These are phyloP conservation scores for Trichosporon coremiiforme DNA, from an alignment of 1,284 basidiomycete genomes.

Conservation along the genomic window DNA sequence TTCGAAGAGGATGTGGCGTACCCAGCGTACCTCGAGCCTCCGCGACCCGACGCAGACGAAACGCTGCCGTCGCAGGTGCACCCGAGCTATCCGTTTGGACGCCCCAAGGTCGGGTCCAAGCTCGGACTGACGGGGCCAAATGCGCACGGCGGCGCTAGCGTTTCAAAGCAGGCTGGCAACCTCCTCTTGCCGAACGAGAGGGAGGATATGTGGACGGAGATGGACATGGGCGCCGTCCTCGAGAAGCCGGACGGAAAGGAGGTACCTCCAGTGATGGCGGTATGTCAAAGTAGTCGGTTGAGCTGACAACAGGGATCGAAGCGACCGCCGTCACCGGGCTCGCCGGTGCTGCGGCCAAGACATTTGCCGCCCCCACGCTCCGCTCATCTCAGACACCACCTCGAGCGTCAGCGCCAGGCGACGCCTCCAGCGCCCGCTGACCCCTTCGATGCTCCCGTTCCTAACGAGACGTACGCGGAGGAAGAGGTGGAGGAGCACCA, in stretches of 20 bases:
- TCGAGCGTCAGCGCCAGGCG: slow-evolving; percentile 41
- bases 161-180: slow-evolving; percentile 35
- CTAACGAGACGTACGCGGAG: slow-evolving; percentile 50
- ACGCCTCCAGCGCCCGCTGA: slow-evolving; percentile 36
- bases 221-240: slow-evolving; percentile 39
- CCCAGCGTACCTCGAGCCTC: slow-evolving; percentile 39
- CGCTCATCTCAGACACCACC: slow-evolving; percentile 42
- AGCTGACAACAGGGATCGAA: slow-evolving; percentile 46
- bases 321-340: slow-evolving; percentile 50
- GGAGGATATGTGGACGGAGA: slow-evolving; percentile 43
- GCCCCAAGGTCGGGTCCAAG: slow-evolving; percentile 28
- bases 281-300: slow-evolving; percentile 33
- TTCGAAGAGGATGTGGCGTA: slow-evolving; percentile 47
- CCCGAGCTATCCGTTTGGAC: slow-evolving; percentile 50
- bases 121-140: background rate
- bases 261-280: slow-evolving; percentile 55
- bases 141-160: slow-evolving; percentile 30
- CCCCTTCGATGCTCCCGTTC: slow-evolving; percentile 52
- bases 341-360: slow-evolving; percentile 45
- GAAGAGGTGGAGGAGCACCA: slow-evolving; percentile 31
- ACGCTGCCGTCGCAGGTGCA: slow-evolving; percentile 48
- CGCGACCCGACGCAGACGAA: slow-evolving; percentile 49
- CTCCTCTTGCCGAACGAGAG: slow-evolving; percentile 2
- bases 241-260: slow-evolving; percentile 45
- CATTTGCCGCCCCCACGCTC: slow-evolving; percentile 40